Conservation (phyloP, 2,329 filamentous ascomycete species). For the Lizonia empirigonia region DNA sequence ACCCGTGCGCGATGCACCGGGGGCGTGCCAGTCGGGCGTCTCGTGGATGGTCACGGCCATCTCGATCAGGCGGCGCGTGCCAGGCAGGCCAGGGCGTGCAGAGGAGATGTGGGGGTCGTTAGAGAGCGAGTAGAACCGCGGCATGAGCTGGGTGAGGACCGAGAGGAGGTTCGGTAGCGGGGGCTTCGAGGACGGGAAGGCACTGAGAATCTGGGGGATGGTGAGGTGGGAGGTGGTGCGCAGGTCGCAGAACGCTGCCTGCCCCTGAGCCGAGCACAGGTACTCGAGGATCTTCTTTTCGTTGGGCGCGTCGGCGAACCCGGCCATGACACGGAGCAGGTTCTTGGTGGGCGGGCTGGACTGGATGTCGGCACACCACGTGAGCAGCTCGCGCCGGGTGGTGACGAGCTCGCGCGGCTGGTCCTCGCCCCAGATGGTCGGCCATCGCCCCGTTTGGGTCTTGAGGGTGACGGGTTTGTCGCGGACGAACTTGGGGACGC, state of each 20-base stretch:
- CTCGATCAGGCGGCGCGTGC: constrained; percentile 79
- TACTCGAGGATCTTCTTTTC: constrained; percentile 90
- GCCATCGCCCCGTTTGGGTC: constrained; percentile 86
- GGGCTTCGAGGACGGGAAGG: constrained; percentile 90
- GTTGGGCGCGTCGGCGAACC: constrained; percentile 77
- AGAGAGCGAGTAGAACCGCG: constrained; percentile 96
- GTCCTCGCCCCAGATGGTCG: constrained; percentile 97
- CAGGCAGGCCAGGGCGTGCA: constrained; percentile 69
- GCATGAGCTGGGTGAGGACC: constrained; percentile 86
- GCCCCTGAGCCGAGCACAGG: constrained; percentile 86
- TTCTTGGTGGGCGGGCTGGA: constrained; percentile 90
- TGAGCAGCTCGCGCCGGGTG: constrained; percentile 87
- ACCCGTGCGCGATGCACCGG: constrained; percentile 68
- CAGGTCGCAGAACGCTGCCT: constrained; percentile 89
- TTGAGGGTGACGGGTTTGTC: constrained; percentile 81
- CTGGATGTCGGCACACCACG: constrained; percentile 94
- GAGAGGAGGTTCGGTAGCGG: constrained; percentile 82
- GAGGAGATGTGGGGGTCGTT: constrained; percentile 89
- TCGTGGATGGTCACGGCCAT: constrained; percentile 97
- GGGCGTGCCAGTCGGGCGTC: constrained; percentile 75
- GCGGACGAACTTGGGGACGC: constrained; percentile 79
- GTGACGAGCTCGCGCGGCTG: constrained; percentile 83
- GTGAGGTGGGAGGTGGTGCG: constrained; percentile 86
- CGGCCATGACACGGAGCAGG: constrained; percentile 82
- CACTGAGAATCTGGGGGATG: constrained; percentile 81